Percentiles rank a stretch among this genome's conserved stretches.
Conservation (phyloP, 2,329 filamentous ascomycete species). For the Beauveria asiatica region DNA sequence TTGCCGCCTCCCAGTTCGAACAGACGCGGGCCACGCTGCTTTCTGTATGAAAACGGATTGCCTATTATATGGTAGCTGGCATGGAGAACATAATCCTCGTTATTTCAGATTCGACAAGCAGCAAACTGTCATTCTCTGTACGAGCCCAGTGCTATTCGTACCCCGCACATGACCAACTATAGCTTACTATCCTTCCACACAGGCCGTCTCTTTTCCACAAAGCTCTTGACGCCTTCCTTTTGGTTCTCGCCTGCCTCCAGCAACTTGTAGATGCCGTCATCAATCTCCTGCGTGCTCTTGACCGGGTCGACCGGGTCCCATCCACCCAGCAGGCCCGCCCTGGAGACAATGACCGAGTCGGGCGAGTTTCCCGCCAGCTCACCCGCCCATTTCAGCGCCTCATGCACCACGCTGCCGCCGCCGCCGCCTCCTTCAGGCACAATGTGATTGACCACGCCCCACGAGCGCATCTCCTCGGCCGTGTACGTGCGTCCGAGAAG, state of each 20-base stretch:
- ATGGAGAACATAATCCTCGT: too few species aligned
- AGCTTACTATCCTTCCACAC: slow-evolving; percentile 58
- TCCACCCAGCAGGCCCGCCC: slow-evolving; percentile 61
- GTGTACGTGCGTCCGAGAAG: slow-evolving; percentile 52
- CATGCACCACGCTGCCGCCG: slow-evolving; percentile 43
- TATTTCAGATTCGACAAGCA: too few species aligned
- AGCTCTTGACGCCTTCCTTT: slow-evolving; percentile 63
- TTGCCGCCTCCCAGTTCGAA: too few species aligned
- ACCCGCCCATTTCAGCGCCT: slow-evolving; percentile 53
- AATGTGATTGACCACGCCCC: slow-evolving; percentile 64
- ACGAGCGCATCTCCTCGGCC: slow-evolving; percentile 51
- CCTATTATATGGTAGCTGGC: too few species aligned
- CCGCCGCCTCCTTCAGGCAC: slow-evolving; percentile 35
- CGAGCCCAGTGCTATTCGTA: too few species aligned
- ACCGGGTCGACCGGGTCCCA: slow-evolving; percentile 63
- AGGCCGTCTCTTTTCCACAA: slow-evolving; percentile 66
- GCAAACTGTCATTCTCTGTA: too few species aligned
- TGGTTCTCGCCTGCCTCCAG: slow-evolving; percentile 64
- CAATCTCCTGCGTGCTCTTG: slow-evolving; percentile 49
- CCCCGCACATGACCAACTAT: slow-evolving; percentile 20
- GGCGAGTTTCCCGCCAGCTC: slow-evolving; percentile 60
- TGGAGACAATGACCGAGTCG: slow-evolving; percentile 65
- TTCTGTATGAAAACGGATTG: too few species aligned
- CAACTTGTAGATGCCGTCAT: slow-evolving; percentile 48
- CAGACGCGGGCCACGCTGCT: too few species aligned